These are phyloP conservation scores for Trypanosoma boissoni DNA, from an alignment of 208 protist genomes.

Conservation along the genomic window DNA sequence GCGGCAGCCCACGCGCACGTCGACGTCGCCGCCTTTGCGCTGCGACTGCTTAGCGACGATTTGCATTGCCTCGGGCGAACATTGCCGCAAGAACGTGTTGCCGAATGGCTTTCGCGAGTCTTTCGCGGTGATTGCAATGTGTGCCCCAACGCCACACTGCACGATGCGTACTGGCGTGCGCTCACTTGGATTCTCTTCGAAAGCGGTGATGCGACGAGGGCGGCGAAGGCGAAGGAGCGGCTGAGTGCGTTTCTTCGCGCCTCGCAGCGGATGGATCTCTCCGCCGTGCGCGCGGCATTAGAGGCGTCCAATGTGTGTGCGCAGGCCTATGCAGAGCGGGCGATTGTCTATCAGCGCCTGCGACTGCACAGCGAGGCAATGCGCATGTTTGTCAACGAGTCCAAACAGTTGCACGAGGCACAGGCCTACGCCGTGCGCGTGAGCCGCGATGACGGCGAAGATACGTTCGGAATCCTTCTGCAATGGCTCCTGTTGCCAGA, in stretches of 20 bases:
- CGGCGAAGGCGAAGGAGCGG: neutral
- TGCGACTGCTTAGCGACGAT: slow-evolving; percentile 17
- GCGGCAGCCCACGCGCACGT: neutral
- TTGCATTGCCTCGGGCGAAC: slow-evolving; percentile 5
- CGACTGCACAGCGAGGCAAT: slow-evolving; percentile 51
- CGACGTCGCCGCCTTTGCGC: neutral
- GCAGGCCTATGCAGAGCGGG: slow-evolving; percentile 37
- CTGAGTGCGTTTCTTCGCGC: slow-evolving; percentile 39
- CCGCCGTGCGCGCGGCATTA: slow-evolving; percentile 30
- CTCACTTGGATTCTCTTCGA: slow-evolving; percentile 25
- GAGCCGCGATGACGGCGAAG: slow-evolving; percentile 32
- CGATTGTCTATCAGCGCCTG: slow-evolving; percentile 55
- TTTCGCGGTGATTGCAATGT: slow-evolving; percentile 16
- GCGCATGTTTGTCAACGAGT: slow-evolving; percentile 59
- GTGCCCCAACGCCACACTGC: slow-evolving; percentile 16
- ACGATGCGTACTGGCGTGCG: slow-evolving; percentile 39
- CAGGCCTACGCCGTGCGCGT: slow-evolving; percentile 47
- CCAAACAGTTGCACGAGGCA: slow-evolving; percentile 34
- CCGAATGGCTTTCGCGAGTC: slow-evolving; percentile 21
- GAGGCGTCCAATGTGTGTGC: slow-evolving; percentile 32
- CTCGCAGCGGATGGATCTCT: slow-evolving; percentile 35
- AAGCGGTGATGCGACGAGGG: neutral
- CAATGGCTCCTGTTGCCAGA: slow-evolving; percentile 29
- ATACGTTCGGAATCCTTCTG: slow-evolving; percentile 36
- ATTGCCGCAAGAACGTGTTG: slow-evolving; percentile 6